phyloP scores from a whole-genome alignment of 2,329 filamentous ascomycete species.

The Pseudocercospora eumusae region DNA sequence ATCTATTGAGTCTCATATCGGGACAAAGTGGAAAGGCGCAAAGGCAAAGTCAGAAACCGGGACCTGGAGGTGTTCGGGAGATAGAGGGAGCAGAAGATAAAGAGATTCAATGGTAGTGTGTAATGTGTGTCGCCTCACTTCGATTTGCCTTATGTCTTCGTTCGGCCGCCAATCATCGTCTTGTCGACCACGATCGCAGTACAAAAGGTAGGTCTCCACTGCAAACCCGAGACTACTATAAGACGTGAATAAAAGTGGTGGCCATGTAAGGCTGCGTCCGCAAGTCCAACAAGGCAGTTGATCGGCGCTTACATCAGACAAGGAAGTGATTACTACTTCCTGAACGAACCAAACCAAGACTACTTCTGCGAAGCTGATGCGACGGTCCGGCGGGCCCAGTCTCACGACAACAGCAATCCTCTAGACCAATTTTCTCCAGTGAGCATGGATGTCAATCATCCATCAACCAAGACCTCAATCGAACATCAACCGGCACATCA shows the following conservation, averaged over 20 bases:
- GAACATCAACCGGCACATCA: background rate
- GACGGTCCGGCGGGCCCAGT: background rate
- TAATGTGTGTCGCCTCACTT: background rate
- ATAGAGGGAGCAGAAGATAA: constrained; percentile 8
- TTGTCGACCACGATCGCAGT: background rate
- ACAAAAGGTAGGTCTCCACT: background rate
- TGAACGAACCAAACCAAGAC: background rate
- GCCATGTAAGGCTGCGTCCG: background rate
- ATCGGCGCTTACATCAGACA: constrained; percentile 2
- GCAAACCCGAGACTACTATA: too few species aligned
- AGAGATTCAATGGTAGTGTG: constrained; percentile 11
- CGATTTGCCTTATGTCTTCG: background rate
- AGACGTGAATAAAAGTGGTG: too few species aligned
- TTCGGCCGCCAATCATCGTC: background rate
- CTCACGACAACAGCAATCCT: background rate
- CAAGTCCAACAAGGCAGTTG: background rate
- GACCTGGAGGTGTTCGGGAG: constrained; percentile 6
- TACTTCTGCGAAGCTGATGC: background rate
- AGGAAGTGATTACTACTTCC: background rate
- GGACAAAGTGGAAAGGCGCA: background rate
- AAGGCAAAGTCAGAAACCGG: background rate
- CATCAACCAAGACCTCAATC: background rate
- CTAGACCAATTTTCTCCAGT: background rate
- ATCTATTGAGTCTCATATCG: constrained; percentile 10
- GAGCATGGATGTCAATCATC: background rate